phyloP scores from a whole-genome alignment of 1,284 basidiomycete species.

The Farysia itapuensis region DNA sequence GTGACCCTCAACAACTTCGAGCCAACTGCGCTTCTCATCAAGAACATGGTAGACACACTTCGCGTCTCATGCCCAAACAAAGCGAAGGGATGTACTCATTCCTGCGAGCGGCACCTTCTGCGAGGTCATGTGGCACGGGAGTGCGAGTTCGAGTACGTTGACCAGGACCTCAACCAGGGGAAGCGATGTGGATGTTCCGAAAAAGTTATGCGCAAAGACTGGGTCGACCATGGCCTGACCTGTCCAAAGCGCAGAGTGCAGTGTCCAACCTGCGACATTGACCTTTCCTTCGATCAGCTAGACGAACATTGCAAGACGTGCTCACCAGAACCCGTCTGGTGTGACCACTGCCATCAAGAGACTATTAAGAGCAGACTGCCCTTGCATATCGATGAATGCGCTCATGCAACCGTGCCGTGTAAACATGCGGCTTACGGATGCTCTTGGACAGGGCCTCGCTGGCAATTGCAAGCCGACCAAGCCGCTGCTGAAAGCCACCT shows the following conservation, averaged over 20 bases:
- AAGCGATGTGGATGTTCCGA: slow-evolving; percentile 33
- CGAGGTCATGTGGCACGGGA: slow-evolving; percentile 17
- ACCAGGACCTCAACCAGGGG: slow-evolving; percentile 16
- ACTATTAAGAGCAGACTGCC: slow-evolving; percentile 22
- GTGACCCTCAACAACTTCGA: slow-evolving; percentile 17
- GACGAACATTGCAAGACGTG: slow-evolving; percentile 13
- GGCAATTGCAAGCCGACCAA: slow-evolving; percentile 6
- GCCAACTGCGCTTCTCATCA: slow-evolving; percentile 39
- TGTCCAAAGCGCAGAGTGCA: slow-evolving; percentile 19
- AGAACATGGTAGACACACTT: slow-evolving; percentile 48
- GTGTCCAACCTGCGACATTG: slow-evolving; percentile 20
- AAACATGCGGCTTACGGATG: slow-evolving; percentile 29
- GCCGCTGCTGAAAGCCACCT: slow-evolving; percentile 5
- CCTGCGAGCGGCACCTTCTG: slow-evolving; percentile 37
- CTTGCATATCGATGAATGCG: slow-evolving; percentile 21
- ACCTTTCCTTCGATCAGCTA: slow-evolving; percentile 12
- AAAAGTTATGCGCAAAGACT: slow-evolving; percentile 47
- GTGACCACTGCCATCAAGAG: slow-evolving; percentile 10
- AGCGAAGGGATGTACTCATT: slow-evolving; percentile 30
- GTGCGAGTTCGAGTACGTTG: slow-evolving; percentile 40
- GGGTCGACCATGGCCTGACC: slow-evolving; percentile 18
- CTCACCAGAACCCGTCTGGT: slow-evolving; percentile 19
- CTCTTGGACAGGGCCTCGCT: slow-evolving; percentile 25
- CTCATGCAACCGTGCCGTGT: slow-evolving; percentile 15
- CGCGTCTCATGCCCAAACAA: slow-evolving; percentile 38